A percentile compares a stretch with the other conserved stretches of the same genome.
Conservation (phyloP, 225 moss, liverwort and hornwort species). For the Straminergon stramineum region DNA sequence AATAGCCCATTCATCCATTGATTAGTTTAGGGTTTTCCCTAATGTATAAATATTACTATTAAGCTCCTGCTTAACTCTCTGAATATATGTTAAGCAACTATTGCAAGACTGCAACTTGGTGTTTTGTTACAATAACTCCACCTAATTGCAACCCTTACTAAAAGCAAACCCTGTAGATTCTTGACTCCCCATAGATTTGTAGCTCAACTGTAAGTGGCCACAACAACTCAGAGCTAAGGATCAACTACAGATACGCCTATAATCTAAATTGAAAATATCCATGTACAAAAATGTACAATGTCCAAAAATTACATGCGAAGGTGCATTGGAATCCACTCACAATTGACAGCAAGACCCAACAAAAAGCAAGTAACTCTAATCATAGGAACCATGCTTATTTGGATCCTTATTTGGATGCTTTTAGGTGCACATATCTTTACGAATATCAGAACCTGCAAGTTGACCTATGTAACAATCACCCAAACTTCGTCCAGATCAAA, state of each 20-base stretch:
- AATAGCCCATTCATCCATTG: no score
- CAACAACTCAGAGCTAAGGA: background rate
- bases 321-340: background rate
- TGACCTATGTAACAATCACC: background rate
- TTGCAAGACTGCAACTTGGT: no score
- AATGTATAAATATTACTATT: no score
- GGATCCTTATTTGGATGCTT: background rate
- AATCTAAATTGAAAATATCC: background rate
- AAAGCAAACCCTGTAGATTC: background rate
- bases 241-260: background rate
- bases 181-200: background rate
- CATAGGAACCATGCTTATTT: background rate
- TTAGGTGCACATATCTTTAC: background rate
- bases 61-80: no score
- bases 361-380: background rate
- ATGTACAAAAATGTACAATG: background rate
- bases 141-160: background rate
- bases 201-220: background rate
- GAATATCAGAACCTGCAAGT: background rate
- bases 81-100: no score
- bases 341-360: background rate
- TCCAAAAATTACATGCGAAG: background rate
- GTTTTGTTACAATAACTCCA: no score
- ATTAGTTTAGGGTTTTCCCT: no score
- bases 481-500: background rate